Conservation (phyloP, 2,329 filamentous ascomycete genomes). For the Fusarium duplospermum region DNA sequence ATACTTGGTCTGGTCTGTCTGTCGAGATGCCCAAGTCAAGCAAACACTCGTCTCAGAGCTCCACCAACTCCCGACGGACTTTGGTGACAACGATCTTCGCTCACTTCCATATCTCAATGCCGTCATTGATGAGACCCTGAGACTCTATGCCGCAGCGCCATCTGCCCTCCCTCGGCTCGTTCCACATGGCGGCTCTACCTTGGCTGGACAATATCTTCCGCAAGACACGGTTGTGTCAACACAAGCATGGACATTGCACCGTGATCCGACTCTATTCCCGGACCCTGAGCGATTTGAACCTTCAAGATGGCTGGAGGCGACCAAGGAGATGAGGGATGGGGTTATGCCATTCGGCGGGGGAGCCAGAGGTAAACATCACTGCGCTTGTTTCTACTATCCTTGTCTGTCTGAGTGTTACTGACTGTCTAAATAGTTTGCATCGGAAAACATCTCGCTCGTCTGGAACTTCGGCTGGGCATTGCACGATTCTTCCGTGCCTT, state of each 20-base stretch:
- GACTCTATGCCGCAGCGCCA: slow-evolving; percentile 56
- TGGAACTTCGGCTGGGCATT: not conserved
- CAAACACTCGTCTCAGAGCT: slow-evolving; percentile 47
- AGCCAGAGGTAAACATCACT: not conserved
- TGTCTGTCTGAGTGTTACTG: not conserved
- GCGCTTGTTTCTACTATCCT: not conserved
- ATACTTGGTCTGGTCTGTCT: slow-evolving; percentile 54
- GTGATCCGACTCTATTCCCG: slow-evolving; percentile 20
- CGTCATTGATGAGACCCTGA: slow-evolving; percentile 59
- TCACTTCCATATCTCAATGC: slow-evolving; percentile 51
- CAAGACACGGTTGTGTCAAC: slow-evolving; percentile 53
- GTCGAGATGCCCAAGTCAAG: not conserved
- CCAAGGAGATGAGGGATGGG: not conserved
- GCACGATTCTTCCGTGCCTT: not conserved
- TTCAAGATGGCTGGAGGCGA: not conserved
- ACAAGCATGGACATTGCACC: slow-evolving; percentile 59
- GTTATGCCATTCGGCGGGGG: not conserved
- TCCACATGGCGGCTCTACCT: slow-evolving; percentile 51
- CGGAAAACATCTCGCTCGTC: not conserved
- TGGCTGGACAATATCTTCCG: slow-evolving; percentile 55
- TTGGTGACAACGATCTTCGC: slow-evolving; percentile 34
- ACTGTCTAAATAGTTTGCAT: not conserved
- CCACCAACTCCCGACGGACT: not conserved
- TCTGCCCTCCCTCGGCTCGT: slow-evolving; percentile 54
- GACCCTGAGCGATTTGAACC: not conserved